Evolutionary conservation across 1,139 yeast genomes (phyloP), one percentile per base, ranked within the genome.

Genomic region (Pichia sp.): DNA sequence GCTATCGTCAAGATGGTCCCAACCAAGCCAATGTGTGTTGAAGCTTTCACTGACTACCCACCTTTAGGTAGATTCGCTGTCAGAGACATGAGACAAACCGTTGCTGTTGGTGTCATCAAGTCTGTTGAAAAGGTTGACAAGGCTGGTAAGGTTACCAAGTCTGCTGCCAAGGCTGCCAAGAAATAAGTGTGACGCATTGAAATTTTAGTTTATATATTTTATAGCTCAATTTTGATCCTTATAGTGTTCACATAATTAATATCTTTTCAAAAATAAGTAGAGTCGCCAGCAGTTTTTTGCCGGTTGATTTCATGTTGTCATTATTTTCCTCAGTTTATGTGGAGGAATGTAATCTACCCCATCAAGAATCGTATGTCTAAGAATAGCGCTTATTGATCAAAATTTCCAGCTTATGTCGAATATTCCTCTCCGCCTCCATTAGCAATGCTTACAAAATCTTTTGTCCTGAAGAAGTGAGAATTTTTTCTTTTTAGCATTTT

Each of bases 31-130:
- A 86, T 89, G 95, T 88, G 95, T 81, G 96, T 89, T 76, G 96
- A 89, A 84, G 83, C 95, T 72, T 89, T 86, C 95, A 81, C 95
- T 73, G 93, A 88, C 78, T 90, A 88, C 92, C 96, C 97, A 80
- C 97, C 97, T 76, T 87, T 90, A 76, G 97, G 97, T 77, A 90
- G 97, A 85, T 90, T 90, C 84, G 97, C 97, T 75, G 97, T 90
- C 84, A 93, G 97, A 87, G 97, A 90, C 81, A 90, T 90, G 97
- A 89, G 97, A 87, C 97, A 90, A 81, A 90, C 97, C 70, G 98
- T 92, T 72, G 97, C 97, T 75, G 97, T 92, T 77, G 98, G 97
- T 90, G 97, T 92, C 76, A 90, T 92, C 93, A 92, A 92, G 89
- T 80, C 95, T 70, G 98, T 93, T 73, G 97, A 84, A 75, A 93